Conservation (phyloP, 2,329 filamentous ascomycete species). For the Aspergillus sp. region DNA sequence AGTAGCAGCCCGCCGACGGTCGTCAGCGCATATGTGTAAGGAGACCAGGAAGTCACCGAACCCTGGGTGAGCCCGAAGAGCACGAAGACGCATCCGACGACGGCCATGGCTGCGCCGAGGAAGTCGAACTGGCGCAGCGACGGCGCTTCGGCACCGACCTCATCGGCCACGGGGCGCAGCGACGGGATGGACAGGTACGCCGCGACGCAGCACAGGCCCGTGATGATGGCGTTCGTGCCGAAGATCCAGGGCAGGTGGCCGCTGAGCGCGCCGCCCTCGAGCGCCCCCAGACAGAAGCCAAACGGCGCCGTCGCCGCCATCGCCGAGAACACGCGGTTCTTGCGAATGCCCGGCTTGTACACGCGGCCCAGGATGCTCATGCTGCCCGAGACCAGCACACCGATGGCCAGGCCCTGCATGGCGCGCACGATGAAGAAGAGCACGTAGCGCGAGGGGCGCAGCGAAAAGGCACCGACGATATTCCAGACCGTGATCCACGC, state of each 20-base stretch:
- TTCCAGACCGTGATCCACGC: constrained; percentile 37
- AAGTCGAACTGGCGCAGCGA: constrained; percentile 26
- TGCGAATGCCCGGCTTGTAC: constrained; percentile 37
- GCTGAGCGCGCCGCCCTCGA: constrained; percentile 36
- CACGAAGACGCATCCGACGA: constrained; percentile 44
- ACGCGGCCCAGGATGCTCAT: constrained; percentile 40
- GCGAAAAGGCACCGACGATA: constrained; percentile 25
- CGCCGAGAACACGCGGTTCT: constrained; percentile 41
- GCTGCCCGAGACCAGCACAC: constrained; percentile 40
- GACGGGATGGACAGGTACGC: constrained; percentile 34
- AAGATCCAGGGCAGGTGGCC: constrained; percentile 36
- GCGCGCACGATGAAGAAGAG: constrained; percentile 31
- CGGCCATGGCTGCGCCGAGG: constrained; percentile 38
- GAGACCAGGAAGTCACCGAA: constrained; percentile 40
- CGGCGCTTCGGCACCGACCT: constrained; percentile 18
- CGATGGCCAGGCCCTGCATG: constrained; percentile 41
- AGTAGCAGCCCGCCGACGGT: constrained; percentile 41
- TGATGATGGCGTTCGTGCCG: constrained; percentile 35
- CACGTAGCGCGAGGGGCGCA: constrained; percentile 25
- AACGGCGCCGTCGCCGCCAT: constrained; percentile 42
- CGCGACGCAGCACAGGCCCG: constrained; percentile 25
- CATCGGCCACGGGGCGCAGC: constrained; percentile 22
- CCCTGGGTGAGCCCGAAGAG: constrained; percentile 50
- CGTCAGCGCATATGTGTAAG: constrained; percentile 41
- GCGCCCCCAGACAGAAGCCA: constrained; percentile 35